Evolutionary conservation across 805 yeast genomes (phyloP), one percentile per base, ranked within the genome.

Genomic region (Alloascoidea hylecoeti): DNA sequence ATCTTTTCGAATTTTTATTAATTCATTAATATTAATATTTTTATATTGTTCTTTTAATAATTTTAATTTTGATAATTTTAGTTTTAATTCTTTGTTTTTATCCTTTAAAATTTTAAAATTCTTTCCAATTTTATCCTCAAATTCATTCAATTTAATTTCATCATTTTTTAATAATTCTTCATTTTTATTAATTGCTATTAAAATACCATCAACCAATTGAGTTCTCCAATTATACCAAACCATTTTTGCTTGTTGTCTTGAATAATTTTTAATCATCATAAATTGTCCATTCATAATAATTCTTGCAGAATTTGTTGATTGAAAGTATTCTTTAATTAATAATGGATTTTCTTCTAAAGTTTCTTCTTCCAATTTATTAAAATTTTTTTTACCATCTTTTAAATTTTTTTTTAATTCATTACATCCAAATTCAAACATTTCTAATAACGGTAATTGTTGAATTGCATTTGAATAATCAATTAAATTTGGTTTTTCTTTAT

Each of bases 211-310:
- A 4, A 69, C 48, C 35, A 75, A 62, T 42, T 71, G 70, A 9
- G 59, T 50, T 42, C 82, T 56, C 85, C 84, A 77, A 37, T 65
- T 68, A 45, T 70, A 71, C 82, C 83, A 77, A 0, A 68, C 67
- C 30, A 63, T 64, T 41, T 60, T 63, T 0, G 82, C 72, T 46
- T 70, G 71, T 18, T 64, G 58, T 18, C 73, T 59, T 1, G 81
- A 62, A 41, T 55, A 68, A 18, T 63, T 67, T 47, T 72, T 72
- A 34, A 75, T 55, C 9, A 66, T 41, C 41, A 63, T 66, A 36
- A 75, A 61, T 42, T 70, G 69, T n/a, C 64, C 53, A 28, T 61
- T 63, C 63, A 73, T 60, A 2, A 50, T 46, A 33, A 56, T 53
- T 44, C 60, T 61, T 4, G 60, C 67, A 28, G 55, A 56, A 2